Conservation (phyloP, 805 yeast species). For the Candida oleophila region DNA sequence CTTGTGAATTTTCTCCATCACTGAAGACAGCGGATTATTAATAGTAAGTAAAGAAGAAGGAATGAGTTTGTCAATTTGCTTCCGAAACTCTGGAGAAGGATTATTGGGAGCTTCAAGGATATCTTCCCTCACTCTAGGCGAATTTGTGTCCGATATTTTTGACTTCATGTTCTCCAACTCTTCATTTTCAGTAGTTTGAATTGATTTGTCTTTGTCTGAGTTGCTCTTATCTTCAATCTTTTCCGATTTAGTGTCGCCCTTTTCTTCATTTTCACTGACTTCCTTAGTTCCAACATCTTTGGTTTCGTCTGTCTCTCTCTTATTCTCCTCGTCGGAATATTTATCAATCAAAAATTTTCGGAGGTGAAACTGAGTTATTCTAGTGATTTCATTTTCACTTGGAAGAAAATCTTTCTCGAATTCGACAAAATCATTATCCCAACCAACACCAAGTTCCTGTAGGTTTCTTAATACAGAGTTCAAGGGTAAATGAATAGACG, state of each 20-base stretch:
- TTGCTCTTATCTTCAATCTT: not conserved
- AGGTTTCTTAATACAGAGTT: constrained; percentile 68
- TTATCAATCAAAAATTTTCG: constrained; percentile 68
- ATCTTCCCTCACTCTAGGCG: not conserved
- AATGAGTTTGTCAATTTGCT: not conserved
- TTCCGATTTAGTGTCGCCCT: not conserved
- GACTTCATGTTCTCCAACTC: not conserved
- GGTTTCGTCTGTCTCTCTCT: constrained; percentile 15
- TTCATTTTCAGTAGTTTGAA: not conserved
- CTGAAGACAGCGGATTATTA: constrained; percentile 1
- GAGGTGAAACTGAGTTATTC: constrained; percentile 85
- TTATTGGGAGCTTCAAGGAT: not conserved
- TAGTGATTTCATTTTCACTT: constrained; percentile 87
- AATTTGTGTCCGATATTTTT: not conserved
- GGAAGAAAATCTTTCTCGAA: constrained; percentile 82
- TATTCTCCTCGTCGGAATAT: constrained; percentile 23
- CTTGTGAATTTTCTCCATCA: constrained; percentile 12
- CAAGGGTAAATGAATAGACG: constrained; percentile 66
- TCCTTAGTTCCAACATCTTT: constrained; percentile 11
- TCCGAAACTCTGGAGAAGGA: constrained; percentile 1
- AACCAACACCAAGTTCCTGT: constrained; percentile 78
- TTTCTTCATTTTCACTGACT: constrained; percentile 9
- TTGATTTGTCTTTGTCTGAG: not conserved
- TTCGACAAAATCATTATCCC: constrained; percentile 82
- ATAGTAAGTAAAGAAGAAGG: not conserved